Evolutionary conservation across 495 filamentous ascomycete species (phyloP), one percentile per base, ranked within the genome.

Genomic region (Aspergillus funiculosus): DNA sequence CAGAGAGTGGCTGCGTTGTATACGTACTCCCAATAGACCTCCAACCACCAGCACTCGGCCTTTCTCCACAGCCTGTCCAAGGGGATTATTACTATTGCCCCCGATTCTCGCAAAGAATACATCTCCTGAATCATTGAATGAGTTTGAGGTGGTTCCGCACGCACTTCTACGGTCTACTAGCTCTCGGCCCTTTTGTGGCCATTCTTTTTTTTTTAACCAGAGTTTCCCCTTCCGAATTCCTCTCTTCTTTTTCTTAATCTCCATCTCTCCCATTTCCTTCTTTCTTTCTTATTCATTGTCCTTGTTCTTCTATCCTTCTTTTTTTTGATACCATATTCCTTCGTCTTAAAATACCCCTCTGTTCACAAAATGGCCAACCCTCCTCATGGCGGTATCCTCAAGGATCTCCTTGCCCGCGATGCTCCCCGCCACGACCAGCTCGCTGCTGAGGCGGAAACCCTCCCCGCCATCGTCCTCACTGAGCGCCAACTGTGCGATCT

Each of bases 401-500:
- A 96, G 80, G 92, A 98, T 75, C 79, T 98, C 57, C 65, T 97
- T 46, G 91, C 91, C 26, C 81, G 92, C 69, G 92, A 98, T 78
- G 73, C 79, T 41, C 81, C 82, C 40, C 80, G 84, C 53, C 82
- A 91, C 35, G 68, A 73, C 25, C 67, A 94, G 67, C 82, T 98
- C 40, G 73, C 72, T 6, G 79, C 74, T 19, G 92, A 98, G 68
- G 89, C 91, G 7, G 90, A 94, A 71, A 83, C 63, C 7, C 78
- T 97, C 31, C 87, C 87, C 24, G 87, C 92, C 11, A 79, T 98
- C 54, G 69, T 85, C 34, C 77, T 98, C 55, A 81, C 79, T 26
- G 92, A 98, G 77, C 80, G 92, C 50, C 92, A 98, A 69, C 80
- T 98, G 15, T 98, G 92, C 69, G 92, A 98, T 74, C 78, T 98